Evolutionary conservation across 1,284 basidiomycete genomes (phyloP).

Genomic region (Fomitopsis schrenkii): DNA sequence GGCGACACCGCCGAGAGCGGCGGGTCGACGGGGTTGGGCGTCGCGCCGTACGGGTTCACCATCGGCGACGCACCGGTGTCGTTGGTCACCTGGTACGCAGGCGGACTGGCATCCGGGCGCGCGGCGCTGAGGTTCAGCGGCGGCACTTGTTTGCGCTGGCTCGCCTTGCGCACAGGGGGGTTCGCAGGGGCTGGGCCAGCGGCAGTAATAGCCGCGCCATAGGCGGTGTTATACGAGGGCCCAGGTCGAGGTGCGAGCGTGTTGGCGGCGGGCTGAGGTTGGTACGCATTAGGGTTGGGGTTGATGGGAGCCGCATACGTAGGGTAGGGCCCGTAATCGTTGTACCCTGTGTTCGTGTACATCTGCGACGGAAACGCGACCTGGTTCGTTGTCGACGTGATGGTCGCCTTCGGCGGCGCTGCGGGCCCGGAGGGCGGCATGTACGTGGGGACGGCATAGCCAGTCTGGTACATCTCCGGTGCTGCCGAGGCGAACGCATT

Average conservation of each 20-base stretch:
- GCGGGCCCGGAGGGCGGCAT: conserved; percentile 1
- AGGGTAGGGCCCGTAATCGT: conserved; percentile 7
- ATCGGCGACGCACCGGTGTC: background rate
- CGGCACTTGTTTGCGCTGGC: conserved; percentile 23
- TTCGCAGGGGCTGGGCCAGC: background rate
- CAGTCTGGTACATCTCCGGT: conserved; percentile 18
- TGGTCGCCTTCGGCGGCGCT: background rate
- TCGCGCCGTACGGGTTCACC: background rate
- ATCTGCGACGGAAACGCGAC: conserved; percentile 5
- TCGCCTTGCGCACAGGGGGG: background rate
- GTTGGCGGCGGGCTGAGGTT: background rate
- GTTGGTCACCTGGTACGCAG: conserved; percentile 2
- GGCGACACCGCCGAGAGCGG: background rate
- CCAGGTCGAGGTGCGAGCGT: background rate
- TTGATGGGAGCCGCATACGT: conserved; percentile 8
- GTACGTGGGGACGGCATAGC: conserved; percentile 11
- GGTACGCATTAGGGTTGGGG: conserved; percentile 7
- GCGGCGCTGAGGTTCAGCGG: conserved; percentile 17
- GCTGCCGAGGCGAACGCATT: conserved; percentile 15
- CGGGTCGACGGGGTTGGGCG: conserved; percentile 14
- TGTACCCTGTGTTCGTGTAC: conserved; percentile 8
- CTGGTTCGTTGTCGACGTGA: background rate
- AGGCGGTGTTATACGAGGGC: background rate
- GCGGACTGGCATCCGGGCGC: conserved; percentile 9
- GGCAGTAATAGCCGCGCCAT: background rate